These are phyloP conservation scores for Psilocybe tampanensis DNA, from an alignment of 768 basidiomycete species.

Conservation along the genomic window DNA sequence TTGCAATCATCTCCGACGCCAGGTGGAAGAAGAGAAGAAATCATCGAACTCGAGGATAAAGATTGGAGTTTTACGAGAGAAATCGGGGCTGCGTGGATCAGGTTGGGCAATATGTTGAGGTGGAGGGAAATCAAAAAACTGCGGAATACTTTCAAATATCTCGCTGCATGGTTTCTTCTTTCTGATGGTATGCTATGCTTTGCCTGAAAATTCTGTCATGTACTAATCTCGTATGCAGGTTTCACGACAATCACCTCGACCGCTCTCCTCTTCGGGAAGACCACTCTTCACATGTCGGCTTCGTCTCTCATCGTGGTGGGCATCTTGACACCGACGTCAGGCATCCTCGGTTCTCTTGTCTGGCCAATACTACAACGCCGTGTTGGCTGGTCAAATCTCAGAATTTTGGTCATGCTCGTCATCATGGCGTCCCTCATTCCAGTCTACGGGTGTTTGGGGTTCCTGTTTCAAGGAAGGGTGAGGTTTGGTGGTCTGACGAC, in stretches of 20 bases:
- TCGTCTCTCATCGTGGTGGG: slow-evolving; percentile 81
- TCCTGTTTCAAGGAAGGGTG: slow-evolving; percentile 54
- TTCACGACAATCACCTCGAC: slow-evolving; percentile 94
- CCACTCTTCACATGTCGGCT: slow-evolving; percentile 77
- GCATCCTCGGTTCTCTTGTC: slow-evolving; percentile 82
- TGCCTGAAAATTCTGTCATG: background rate
- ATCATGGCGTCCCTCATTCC: slow-evolving; percentile 68
- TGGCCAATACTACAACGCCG: slow-evolving; percentile 77
- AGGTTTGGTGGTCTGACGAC: slow-evolving; percentile 78
- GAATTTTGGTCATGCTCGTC: slow-evolving; percentile 69
- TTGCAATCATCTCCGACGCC: slow-evolving; percentile 5
- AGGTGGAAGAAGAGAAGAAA: slow-evolving; percentile 13
- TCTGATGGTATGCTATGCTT: slow-evolving; percentile 69
- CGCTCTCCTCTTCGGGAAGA: slow-evolving; percentile 91
- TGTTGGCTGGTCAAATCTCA: slow-evolving; percentile 65
- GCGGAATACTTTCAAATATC: slow-evolving; percentile 84
- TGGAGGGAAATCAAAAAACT: slow-evolving; percentile 74
- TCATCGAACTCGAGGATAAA: slow-evolving; percentile 25
- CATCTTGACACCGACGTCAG: slow-evolving; percentile 72
- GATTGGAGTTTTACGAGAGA: slow-evolving; percentile 53
- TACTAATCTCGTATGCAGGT: slow-evolving; percentile 39
- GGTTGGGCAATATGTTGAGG: slow-evolving; percentile 73
- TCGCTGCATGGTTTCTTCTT: slow-evolving; percentile 93
- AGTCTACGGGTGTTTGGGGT: slow-evolving; percentile 82
- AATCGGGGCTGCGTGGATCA: slow-evolving; percentile 71